Evolutionary conservation across 495 filamentous ascomycete species (phyloP), one percentile per base, ranked within the genome.

Genomic region (Alectoria sarmentosa): DNA sequence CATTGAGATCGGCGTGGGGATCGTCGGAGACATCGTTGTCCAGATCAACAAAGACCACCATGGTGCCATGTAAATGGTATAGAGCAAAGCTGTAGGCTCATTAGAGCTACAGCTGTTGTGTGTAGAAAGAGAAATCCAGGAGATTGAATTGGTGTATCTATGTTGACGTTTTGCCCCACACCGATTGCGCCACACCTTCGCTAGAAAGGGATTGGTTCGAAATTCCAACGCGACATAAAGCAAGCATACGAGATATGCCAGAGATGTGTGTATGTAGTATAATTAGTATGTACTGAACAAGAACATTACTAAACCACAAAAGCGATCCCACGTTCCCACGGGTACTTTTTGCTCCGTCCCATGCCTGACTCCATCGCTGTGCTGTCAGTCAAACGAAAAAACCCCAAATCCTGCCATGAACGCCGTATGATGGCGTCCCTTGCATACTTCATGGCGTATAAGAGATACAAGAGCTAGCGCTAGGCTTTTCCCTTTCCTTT

Each of bases 1-100:
- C 54, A 61, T 63, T 65, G 38, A 70, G 71, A 70, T 70, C 68
- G 63, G 76, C 68, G 60, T 77, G 76, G n/a, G 78, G 74, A 55
- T 82, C 79, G 41, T 65, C 56, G 21, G 63, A 19, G 67, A 71
- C 66, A 36, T 78, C 75, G 49, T 84, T 80, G 58, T 83, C 84
- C 60, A 88, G 75, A 70, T 88, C 83, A 69, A 88, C 79, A 72
- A 89, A 80, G 59, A 87, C 77, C 60, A 84, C 86, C 86, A 89
- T 89, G 58, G 66, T 71, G 69, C 69, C 69, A 71, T 71, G 58
- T 66, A 69, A 65, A 46, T 38, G 32, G 48, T 32, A 15, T 34
- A n/a, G 11, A 52, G 54, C 26, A 23, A 49, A 64, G 65, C 67
- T 65, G 69, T 69, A 62, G 64, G 69, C 64, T 66, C 67, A 65